A percentile compares a stretch with the other conserved stretches of the same genome.
Evolutionary conservation across 2,329 filamentous ascomycete species (phyloP).

Genomic region (Metarhizium robertsii): DNA sequence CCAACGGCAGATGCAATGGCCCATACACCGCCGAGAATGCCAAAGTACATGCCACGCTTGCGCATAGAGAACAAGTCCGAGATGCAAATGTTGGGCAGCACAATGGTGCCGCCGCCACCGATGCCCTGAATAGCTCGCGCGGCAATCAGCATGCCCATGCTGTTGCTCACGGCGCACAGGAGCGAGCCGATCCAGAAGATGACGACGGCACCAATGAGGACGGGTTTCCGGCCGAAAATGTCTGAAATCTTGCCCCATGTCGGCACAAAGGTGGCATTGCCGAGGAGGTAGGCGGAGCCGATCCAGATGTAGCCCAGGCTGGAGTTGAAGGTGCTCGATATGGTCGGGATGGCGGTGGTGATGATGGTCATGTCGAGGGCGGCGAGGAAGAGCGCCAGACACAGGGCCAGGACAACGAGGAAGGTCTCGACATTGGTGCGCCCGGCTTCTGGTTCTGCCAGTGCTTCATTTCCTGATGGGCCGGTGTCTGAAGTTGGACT

Average conservation of each 20-base stretch:
- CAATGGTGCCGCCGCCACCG: conserved; percentile 48
- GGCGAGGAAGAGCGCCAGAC: conserved; percentile 39
- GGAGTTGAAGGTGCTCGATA: conserved; percentile 53
- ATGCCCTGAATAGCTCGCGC: conserved; percentile 47
- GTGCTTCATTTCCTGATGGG: neutral
- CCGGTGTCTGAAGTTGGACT: neutral
- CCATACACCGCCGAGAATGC: conserved; percentile 48
- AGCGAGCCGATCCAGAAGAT: conserved; percentile 47
- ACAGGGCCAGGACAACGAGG: conserved; percentile 32
- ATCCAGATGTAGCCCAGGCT: conserved; percentile 70
- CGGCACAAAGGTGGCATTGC: conserved; percentile 55
- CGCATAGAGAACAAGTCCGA: conserved; percentile 46
- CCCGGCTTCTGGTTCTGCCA: conserved; percentile 20
- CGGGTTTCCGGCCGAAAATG: conserved; percentile 48
- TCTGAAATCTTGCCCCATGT: conserved; percentile 60
- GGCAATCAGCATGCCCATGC: conserved; percentile 43
- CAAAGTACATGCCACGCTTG: conserved; percentile 42
- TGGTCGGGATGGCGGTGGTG: conserved; percentile 58
- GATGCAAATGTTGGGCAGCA: conserved; percentile 50
- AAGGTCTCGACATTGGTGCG: conserved; percentile 29
- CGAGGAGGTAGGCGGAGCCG: conserved; percentile 63
- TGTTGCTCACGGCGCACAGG: conserved; percentile 39
- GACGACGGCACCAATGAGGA: conserved; percentile 39
- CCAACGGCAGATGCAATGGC: conserved; percentile 56
- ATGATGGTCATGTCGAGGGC: conserved; percentile 54